A percentile compares a stretch with the other conserved stretches of the same genome.
These are phyloP conservation scores for Xylaria scruposa DNA, from an alignment of 495 filamentous ascomycete species.

Conservation along the genomic window DNA sequence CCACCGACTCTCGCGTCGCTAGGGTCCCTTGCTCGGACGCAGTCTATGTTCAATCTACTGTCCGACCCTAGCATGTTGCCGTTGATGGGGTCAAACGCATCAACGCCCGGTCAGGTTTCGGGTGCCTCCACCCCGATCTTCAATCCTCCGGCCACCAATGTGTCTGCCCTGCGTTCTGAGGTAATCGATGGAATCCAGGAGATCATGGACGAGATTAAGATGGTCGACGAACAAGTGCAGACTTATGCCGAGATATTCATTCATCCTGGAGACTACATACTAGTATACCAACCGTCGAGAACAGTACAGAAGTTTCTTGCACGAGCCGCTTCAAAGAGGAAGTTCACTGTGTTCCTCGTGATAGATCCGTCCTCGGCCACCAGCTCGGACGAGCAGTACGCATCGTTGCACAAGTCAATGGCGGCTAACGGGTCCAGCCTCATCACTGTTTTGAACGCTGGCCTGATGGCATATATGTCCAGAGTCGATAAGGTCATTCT, in stretches of 20 bases:
- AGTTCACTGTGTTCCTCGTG: constrained; percentile 85
- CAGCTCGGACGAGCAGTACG: constrained; percentile 40
- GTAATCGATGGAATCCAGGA: constrained; percentile 88
- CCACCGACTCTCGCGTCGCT: constrained; percentile 61
- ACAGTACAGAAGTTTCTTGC: constrained; percentile 87
- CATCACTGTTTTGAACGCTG: constrained; percentile 80
- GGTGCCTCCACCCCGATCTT: constrained; percentile 52
- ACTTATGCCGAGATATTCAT: constrained; percentile 86
- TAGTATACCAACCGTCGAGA: constrained; percentile 79
- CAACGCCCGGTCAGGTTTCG: constrained; percentile 44
- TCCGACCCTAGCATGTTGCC: constrained; percentile 45
- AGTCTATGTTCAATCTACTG: constrained; percentile 87
- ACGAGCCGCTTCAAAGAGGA: constrained; percentile 81
- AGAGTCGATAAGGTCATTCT: constrained; percentile 93
- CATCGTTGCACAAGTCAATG: constrained; percentile 74
- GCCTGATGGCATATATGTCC: constrained; percentile 90
- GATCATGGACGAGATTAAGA: constrained; percentile 87
- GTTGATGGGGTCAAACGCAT: constrained; percentile 48
- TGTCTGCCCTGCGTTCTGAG: constrained; percentile 77
- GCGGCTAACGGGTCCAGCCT: constrained; percentile 78
- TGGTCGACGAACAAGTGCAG: constrained; percentile 89
- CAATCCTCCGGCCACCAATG: constrained; percentile 40
- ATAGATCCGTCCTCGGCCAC: constrained; percentile 62
- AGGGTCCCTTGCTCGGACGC: constrained; percentile 61
- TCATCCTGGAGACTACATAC: constrained; percentile 85